A percentile compares a stretch with the other conserved stretches of the same genome.
Evolutionary conservation across 306 rosid genomes (phyloP).

Genomic region (cucumber (Cucumis sativus)): DNA sequence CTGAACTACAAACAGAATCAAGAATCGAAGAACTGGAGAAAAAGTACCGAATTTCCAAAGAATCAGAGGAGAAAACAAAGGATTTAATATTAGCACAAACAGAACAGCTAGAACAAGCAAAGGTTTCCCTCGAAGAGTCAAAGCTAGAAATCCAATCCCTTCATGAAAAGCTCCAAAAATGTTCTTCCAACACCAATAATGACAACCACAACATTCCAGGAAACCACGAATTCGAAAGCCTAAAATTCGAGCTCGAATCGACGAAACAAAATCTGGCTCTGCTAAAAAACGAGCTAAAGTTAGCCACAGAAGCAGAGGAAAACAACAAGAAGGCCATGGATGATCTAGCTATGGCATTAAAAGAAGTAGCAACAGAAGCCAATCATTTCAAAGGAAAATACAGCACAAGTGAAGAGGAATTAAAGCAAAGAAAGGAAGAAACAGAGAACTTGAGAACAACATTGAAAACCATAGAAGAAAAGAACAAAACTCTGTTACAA

Average conservation of each 20-base stretch:
- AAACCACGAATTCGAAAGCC: conserved; percentile 1
- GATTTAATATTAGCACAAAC: conserved; percentile 49
- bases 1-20: conserved; percentile 23
- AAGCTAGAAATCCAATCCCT: conserved; percentile 37
- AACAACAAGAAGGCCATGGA: conserved; percentile 75
- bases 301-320: conserved; percentile 54
- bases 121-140: conserved; percentile 44
- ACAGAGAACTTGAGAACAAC: conserved; percentile 33
- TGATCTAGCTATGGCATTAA: conserved; percentile 68
- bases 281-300: conserved; percentile 40
- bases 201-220: neutral
- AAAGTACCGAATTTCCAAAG: conserved; percentile 28
- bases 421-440: conserved; percentile 40
- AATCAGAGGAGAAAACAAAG: conserved; percentile 39
- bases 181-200: neutral
- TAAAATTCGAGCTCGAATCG: conserved; percentile 15
- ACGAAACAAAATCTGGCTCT: conserved; percentile 6
- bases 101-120: conserved; percentile 44
- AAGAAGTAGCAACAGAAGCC: conserved; percentile 82
- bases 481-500: conserved; percentile 26
- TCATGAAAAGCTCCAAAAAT: conserved; percentile 15
- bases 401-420: conserved; percentile 31
- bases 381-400: conserved; percentile 39
- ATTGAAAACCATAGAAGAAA: conserved; percentile 33
- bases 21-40: conserved; percentile 33